Base-by-base conservation (phyloP, 1,139 yeast genomes). In the Taphrina wiesneri region DNA sequence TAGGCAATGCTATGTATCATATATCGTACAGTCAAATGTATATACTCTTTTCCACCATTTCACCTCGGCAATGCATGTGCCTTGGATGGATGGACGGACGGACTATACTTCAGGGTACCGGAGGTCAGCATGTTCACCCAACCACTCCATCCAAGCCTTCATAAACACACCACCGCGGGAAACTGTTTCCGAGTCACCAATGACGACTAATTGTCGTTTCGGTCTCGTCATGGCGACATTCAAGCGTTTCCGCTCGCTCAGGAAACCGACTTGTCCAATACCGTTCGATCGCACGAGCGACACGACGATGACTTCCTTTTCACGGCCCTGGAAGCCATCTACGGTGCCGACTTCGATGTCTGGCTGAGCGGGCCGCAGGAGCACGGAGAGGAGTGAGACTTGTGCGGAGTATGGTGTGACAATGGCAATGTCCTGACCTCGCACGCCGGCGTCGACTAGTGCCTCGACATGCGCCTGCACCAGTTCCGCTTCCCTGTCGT, bases 141-240 rank as follows among this genome's bases (percentile, higher is more conserved):
- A 87, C 85, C 88, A 87, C 15, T 79, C 76, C 3, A 84, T 84
- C 97, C 97, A 91, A 43, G 79, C 76, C 63, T 80, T 78, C 67
- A 92, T 78, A 72, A 85, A 89, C 39, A 76, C 75, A 32, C 83
- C 78, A 2, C 77, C 77, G 15, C 41, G 45, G 13, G 43, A 56
- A 76, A 7, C 87, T 91, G 70, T 83, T 71, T 88, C 96, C 77
- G 89, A 82, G 75, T 93, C 96, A 1, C 98, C 98, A 61, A 93
- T 79, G 0, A 93, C 83, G 73, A 95, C 89, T 6, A 93, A 78
- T 72, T 92, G 98, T 68, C 93, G 80, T 73, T 88, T 87, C 1
- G 97, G 90, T 70, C 99, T 81, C 0, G 98, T 91, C 76, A 92
- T 90, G 2, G 97, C 96, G 46, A 92, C 98, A 74, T 92, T 92